Percentiles rank a stretch among this genome's conserved stretches.
Conservation (phyloP, 352 stramenopile species). For the Pythium rishiriense region DNA sequence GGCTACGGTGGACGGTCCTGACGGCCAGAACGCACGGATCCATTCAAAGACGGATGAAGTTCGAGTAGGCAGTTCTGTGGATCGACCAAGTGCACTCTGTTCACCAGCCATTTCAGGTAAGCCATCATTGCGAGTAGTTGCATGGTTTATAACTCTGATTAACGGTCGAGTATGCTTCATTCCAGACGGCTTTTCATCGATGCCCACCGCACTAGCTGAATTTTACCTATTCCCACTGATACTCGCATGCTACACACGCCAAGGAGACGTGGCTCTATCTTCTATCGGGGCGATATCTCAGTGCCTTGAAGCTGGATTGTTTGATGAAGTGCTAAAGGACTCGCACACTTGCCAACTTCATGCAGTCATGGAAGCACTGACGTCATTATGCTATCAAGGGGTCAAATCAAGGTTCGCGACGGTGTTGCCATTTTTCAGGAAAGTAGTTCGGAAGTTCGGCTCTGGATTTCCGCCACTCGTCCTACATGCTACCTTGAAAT, state of each 20-base stretch:
- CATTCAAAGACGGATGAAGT: constrained; percentile 23
- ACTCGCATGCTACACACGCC: constrained; percentile 73
- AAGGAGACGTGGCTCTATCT: constrained; percentile 53
- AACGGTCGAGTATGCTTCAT: not conserved
- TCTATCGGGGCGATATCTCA: constrained; percentile 53
- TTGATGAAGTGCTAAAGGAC: constrained; percentile 34
- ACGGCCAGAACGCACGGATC: not conserved
- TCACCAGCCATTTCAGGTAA: not conserved
- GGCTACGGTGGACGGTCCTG: not conserved
- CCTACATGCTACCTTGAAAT: constrained; percentile 68
- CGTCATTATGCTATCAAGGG: constrained; percentile 76
- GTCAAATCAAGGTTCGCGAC: constrained; percentile 66
- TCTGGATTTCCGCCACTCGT: constrained; percentile 42
- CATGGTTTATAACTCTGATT: not conserved
- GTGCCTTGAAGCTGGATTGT: constrained; percentile 62
- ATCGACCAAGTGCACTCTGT: not conserved
- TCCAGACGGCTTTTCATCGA: not conserved
- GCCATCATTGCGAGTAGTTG: not conserved
- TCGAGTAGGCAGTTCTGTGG: constrained; percentile 5
- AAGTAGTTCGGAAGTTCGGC: constrained; percentile 57
- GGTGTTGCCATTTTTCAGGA: constrained; percentile 68
- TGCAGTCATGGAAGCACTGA: constrained; percentile 59
- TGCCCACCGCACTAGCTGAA: constrained; percentile 31
- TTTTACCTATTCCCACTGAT: constrained; percentile 83
- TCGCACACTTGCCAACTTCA: constrained; percentile 50